Evolutionary conservation across 1,284 basidiomycete species (phyloP).

Genomic region (Exobasidium rhododendri): DNA sequence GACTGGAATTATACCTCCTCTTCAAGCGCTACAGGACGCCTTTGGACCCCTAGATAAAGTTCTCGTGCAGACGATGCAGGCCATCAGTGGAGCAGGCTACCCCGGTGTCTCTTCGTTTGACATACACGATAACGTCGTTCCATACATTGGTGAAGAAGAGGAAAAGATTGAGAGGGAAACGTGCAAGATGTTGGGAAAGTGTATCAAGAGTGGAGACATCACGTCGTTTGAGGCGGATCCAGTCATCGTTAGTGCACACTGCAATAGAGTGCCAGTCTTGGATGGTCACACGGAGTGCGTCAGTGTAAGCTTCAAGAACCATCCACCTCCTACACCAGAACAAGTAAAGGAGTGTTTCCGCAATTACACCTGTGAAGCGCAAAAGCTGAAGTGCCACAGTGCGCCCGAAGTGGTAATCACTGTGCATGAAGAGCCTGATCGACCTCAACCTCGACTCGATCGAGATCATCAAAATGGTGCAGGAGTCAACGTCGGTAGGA

Average conservation of each 20-base stretch:
- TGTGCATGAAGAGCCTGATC: constrained; percentile 85
- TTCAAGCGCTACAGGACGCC: constrained; percentile 82
- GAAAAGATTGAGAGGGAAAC: constrained; percentile 98
- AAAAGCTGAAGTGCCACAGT: constrained; percentile 75
- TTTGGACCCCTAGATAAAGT: constrained; percentile 91
- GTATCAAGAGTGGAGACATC: constrained; percentile 11
- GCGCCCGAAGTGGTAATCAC: constrained; percentile 83
- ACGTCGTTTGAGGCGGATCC: constrained; percentile 72
- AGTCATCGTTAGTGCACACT: constrained; percentile 81
- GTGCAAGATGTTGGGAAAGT: constrained; percentile 82
- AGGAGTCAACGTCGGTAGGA: constrained; percentile 84
- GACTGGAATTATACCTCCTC: constrained; percentile 86
- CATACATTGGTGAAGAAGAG: constrained; percentile 83
- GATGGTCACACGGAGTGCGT: constrained; percentile 88
- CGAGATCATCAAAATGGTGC: constrained; percentile 86
- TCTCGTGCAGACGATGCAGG: constrained; percentile 93
- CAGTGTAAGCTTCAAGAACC: constrained; percentile 74
- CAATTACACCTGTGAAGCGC: constrained; percentile 74
- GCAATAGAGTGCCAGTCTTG: constrained; percentile 87
- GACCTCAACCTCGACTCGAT: constrained; percentile 92
- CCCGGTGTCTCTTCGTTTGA: constrained; percentile 88
- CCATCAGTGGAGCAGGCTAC: constrained; percentile 94
- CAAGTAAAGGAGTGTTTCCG: constrained; percentile 79
- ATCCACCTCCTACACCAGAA: constrained; percentile 80
- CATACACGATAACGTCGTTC: constrained; percentile 94